Percentiles rank a stretch among this genome's conserved stretches.
These are phyloP conservation scores for Penicillium corylophilum DNA, from an alignment of 2,329 filamentous ascomycete genomes.

Conservation along the genomic window DNA sequence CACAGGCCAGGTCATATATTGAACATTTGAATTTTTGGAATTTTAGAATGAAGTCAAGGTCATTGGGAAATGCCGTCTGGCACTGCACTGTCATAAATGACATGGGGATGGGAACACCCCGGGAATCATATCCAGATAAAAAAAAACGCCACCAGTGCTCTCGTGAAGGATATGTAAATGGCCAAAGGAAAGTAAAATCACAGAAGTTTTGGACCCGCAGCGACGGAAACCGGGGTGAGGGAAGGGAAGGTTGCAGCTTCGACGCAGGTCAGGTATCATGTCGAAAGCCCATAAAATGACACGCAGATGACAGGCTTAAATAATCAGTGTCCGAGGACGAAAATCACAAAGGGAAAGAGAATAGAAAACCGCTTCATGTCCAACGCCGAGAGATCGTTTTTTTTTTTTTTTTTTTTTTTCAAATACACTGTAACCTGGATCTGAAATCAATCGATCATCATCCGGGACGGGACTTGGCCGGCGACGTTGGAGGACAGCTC, in stretches of 20 bases:
- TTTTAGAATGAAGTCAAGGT: slow-evolving; percentile 7
- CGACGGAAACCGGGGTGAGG: not conserved
- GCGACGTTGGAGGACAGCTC: slow-evolving; percentile 41
- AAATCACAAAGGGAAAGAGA: slow-evolving; percentile 25
- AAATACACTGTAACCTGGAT: slow-evolving; percentile 9
- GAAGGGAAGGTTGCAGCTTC: slow-evolving; percentile 18
- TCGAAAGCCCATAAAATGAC: slow-evolving; percentile 24
- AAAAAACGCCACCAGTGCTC: slow-evolving; percentile 23
- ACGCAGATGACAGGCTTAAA: slow-evolving; percentile 20
- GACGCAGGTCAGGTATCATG: slow-evolving; percentile 33
- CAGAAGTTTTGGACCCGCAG: slow-evolving; percentile 16
- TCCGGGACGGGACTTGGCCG: slow-evolving; percentile 40
- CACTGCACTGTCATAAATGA: slow-evolving; percentile 22
- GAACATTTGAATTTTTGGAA: slow-evolving; percentile 10
- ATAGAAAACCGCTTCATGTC: slow-evolving; percentile 20
- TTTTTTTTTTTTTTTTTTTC: slow-evolving; percentile 1
- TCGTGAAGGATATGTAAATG: slow-evolving; percentile 21
- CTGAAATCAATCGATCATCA: slow-evolving; percentile 45
- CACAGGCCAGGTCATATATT: not conserved
- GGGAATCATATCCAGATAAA: slow-evolving; percentile 22
- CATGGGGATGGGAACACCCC: slow-evolving; percentile 15
- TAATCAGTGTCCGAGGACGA: slow-evolving; percentile 36
- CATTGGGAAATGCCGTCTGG: slow-evolving; percentile 10
- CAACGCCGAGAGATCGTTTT: slow-evolving; percentile 13
- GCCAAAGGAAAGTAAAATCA: slow-evolving; percentile 20